These are phyloP conservation scores for Phanerodontia chrysosporium DNA, from an alignment of 768 basidiomycete genomes.

Conservation along the genomic window DNA sequence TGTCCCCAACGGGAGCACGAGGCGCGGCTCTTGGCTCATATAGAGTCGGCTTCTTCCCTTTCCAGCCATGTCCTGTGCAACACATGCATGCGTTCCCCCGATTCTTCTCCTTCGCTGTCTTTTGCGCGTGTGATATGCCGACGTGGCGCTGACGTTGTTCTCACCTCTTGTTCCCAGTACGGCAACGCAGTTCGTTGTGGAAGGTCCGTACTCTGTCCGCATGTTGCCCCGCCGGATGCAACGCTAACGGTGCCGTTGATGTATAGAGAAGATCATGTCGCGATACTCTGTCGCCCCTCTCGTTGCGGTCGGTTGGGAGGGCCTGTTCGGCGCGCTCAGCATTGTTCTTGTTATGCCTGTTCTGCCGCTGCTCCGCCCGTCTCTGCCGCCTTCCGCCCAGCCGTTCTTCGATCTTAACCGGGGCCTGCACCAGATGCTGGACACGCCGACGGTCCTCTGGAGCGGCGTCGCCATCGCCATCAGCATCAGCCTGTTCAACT, in stretches of 20 bases:
- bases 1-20: slow-evolving; percentile 1
- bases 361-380: slow-evolving; percentile 49
- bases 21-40: not conserved
- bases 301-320: slow-evolving; percentile 92
- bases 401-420: slow-evolving; percentile 79
- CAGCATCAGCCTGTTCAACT: slow-evolving; percentile 55
- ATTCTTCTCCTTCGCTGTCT: not conserved
- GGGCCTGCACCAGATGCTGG: slow-evolving; percentile 86
- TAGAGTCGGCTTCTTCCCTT: slow-evolving; percentile 6
- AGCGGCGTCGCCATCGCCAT: slow-evolving; percentile 44
- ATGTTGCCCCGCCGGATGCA: not conserved
- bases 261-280: slow-evolving; percentile 82
- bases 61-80: not conserved
- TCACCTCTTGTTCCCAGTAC: slow-evolving; percentile 45
- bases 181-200: slow-evolving; percentile 89
- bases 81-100: not conserved
- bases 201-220: slow-evolving; percentile 33
- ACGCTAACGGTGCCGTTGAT: not conserved
- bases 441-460: slow-evolving; percentile 55
- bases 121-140: not conserved
- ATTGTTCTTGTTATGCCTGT: slow-evolving; percentile 72
- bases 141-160: slow-evolving; percentile 1
- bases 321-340: slow-evolving; percentile 82
- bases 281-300: slow-evolving; percentile 84
- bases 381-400: slow-evolving; percentile 47